Percentiles rank a stretch among this genome's conserved stretches.
These are phyloP conservation scores for Chondrus crispus DNA, from an alignment of 23 red algal genomes.

Conservation along the genomic window DNA sequence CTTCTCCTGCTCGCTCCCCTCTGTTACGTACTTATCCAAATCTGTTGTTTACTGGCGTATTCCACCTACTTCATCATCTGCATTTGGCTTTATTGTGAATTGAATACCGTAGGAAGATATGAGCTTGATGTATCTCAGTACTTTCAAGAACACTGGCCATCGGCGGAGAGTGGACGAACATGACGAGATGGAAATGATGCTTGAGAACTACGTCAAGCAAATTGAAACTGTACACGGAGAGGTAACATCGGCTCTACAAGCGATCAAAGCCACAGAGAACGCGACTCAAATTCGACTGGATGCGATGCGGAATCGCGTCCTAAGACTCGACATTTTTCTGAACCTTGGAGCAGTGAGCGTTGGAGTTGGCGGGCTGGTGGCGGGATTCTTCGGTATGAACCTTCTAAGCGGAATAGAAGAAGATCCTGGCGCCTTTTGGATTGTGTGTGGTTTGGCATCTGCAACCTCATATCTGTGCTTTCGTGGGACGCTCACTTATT, in stretches of 20 bases:
- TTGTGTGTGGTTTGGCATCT: constrained; percentile 55
- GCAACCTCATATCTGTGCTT: constrained; percentile 68
- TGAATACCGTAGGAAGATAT: constrained; percentile 82
- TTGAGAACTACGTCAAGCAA: constrained; percentile 98
- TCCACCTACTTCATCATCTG: too few species aligned
- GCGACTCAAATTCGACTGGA: constrained; percentile 96
- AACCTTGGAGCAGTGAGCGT: constrained; percentile 92
- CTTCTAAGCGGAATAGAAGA: constrained; percentile 88
- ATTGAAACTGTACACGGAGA: constrained; percentile 85
- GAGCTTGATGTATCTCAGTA: constrained; percentile 94
- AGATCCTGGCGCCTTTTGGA: constrained; percentile 77
- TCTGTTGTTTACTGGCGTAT: too few species aligned
- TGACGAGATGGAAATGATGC: constrained; percentile 99
- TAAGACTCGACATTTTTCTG: constrained; percentile 91
- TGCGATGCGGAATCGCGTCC: constrained; percentile 94
- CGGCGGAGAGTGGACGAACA: constrained; percentile 85
- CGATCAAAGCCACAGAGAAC: constrained; percentile 89
- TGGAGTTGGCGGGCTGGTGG: constrained; percentile 69
- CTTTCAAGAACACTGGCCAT: constrained; percentile 70
- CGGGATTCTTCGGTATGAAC: constrained; percentile 98
- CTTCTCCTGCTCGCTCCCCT: too few species aligned
- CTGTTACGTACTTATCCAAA: too few species aligned
- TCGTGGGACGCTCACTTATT: constrained; percentile 62
- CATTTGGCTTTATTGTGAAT: background rate
- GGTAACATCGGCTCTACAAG: constrained; percentile 62